A percentile compares a stretch with the other conserved stretches of the same genome.
Evolutionary conservation across 2,329 filamentous ascomycete genomes (phyloP).

Genomic region (Colletotrichum graminicola): DNA sequence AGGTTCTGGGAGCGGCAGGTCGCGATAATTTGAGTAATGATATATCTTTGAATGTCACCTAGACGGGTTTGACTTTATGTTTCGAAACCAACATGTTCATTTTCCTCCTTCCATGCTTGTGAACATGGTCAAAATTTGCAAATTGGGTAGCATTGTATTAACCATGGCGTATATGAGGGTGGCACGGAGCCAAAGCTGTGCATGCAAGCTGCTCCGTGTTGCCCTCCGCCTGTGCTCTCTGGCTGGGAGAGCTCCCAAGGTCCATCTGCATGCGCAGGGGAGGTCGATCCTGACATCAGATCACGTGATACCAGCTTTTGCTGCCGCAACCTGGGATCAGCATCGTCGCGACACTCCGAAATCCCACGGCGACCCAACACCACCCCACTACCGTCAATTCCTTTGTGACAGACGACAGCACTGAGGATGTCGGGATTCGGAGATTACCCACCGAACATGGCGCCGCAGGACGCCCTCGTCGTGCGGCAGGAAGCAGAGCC

Average conservation of each 20-base stretch:
- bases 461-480: conserved; percentile 72
- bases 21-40: conserved; percentile 44
- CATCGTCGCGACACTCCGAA: conserved; percentile 21
- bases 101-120: no score
- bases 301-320: conserved; percentile 40
- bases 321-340: conserved; percentile 20
- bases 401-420: conserved; percentile 4
- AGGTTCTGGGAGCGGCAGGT: conserved; percentile 39
- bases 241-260: not conserved
- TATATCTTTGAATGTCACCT: conserved; percentile 23
- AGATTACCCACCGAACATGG: conserved; percentile 76
- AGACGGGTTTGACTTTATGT: not conserved
- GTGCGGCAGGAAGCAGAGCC: conserved; percentile 66
- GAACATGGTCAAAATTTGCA: not conserved
- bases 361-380: conserved; percentile 29
- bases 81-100: not conserved
- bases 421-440: conserved; percentile 70
- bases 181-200: not conserved
- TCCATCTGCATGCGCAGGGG: not conserved
- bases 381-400: conserved; percentile 32
- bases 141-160: no score
- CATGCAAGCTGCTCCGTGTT: conserved; percentile 1
- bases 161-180: not conserved
- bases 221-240: not conserved
- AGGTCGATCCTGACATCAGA: conserved; percentile 38